Evolutionary conservation across 2,329 filamentous ascomycete genomes (phyloP).

Genomic region (Trichoderma sp.): DNA sequence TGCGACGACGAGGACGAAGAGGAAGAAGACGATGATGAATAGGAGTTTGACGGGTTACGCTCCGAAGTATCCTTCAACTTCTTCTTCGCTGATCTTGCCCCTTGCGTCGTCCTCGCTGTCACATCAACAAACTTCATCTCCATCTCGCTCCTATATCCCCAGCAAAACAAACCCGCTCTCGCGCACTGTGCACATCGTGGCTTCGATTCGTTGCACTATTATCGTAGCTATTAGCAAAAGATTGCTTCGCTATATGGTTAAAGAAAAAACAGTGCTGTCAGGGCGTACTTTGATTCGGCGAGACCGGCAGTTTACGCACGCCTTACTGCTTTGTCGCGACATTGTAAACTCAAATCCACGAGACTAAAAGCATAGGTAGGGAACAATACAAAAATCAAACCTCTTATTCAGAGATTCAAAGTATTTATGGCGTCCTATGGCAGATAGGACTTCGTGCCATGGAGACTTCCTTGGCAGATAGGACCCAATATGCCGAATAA

Average conservation of each 20-base stretch:
- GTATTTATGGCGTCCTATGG: not conserved
- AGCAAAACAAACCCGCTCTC: constrained; percentile 8
- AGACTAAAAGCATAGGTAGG: not conserved
- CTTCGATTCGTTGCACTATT: constrained; percentile 9
- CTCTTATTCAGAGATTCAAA: not conserved
- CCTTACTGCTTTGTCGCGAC: not conserved
- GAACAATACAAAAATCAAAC: not conserved
- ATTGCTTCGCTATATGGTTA: not conserved
- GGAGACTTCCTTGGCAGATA: not conserved
- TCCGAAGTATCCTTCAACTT: not conserved
- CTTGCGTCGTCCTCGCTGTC: not conserved
- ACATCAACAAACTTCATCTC: not conserved
- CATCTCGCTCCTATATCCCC: constrained; percentile 10
- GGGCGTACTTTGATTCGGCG: constrained; percentile 9
- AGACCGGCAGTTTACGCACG: constrained; percentile 6
- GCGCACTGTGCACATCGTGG: constrained; percentile 14
- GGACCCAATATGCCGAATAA: not conserved
- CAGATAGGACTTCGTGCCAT: not conserved
- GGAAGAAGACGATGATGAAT: not conserved
- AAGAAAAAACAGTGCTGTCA: not conserved
- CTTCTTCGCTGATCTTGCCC: not conserved
- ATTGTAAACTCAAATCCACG: not conserved
- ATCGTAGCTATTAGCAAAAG: not conserved
- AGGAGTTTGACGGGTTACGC: not conserved
- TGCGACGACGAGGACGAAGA: not conserved